Percentiles rank a stretch among this genome's conserved stretches.
Evolutionary conservation across 2,329 filamentous ascomycete genomes (phyloP).

Genomic region (Aspergillus fumigatus): DNA sequence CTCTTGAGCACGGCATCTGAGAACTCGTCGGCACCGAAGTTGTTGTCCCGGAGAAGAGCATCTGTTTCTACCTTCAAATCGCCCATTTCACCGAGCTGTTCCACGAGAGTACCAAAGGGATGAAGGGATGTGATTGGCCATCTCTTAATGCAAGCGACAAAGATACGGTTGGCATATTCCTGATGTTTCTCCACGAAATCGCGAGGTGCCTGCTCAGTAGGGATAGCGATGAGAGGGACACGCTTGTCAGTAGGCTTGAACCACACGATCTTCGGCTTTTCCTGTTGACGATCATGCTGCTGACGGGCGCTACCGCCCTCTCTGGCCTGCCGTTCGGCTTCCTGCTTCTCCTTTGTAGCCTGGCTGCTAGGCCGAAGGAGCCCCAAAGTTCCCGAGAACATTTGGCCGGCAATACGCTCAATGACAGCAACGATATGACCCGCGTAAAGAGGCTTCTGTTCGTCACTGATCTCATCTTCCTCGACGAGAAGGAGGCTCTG

Average conservation of each 20-base stretch:
- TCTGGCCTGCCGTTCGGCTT: conserved; percentile 87
- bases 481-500: conserved; percentile 95
- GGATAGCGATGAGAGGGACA: conserved; percentile 94
- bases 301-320: conserved; percentile 71
- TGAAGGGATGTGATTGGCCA: conserved; percentile 99
- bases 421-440: conserved; percentile 97
- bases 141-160: conserved; percentile 97
- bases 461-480: conserved; percentile 97
- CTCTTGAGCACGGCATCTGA: conserved; percentile 93
- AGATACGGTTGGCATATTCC: conserved; percentile 95
- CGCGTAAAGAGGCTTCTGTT: conserved; percentile 94
- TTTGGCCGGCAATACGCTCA: conserved; percentile 93
- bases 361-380: conserved; percentile 94
- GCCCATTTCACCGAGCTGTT: conserved; percentile 95
- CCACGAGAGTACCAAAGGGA: conserved; percentile 94
- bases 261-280: conserved; percentile 99
- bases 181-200: conserved; percentile 99
- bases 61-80: conserved; percentile 97
- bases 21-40: conserved; percentile 96
- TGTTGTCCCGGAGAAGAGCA: conserved; percentile 94
- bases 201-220: conserved; percentile 92
- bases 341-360: conserved; percentile 98
- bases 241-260: conserved; percentile 99
- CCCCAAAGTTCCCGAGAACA: conserved; percentile 96
- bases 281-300: conserved; percentile 78